phyloP scores from a whole-genome alignment of 306 rosid species.

The Sophora flavescens region DNA sequence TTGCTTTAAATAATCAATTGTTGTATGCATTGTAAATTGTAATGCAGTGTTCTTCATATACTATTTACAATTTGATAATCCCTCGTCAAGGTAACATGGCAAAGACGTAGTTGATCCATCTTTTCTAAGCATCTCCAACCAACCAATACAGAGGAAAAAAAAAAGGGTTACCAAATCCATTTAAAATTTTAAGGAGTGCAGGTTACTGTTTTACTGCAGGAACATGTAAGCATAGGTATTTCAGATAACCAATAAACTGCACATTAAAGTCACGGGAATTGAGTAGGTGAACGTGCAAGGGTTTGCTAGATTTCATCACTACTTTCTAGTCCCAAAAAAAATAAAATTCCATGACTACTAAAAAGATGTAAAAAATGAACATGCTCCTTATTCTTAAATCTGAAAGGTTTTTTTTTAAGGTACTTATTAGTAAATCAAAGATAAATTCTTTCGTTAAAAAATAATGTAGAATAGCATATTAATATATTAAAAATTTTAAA shows the following conservation, averaged over 20 bases:
- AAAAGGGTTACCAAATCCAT: conserved; percentile 1
- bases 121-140: conserved; percentile 9
- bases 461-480: no score
- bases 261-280: conserved; percentile 34
- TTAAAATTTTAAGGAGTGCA: background rate
- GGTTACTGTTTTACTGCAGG: background rate
- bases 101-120: background rate
- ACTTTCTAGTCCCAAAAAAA: background rate
- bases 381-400: background rate
- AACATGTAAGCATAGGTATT: conserved; percentile 29
- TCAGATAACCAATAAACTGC: conserved; percentile 15
- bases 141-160: background rate
- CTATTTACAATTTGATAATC: conserved; percentile 27
- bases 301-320: conserved; percentile 13
- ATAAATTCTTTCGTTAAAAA: no score
- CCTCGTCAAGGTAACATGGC: background rate
- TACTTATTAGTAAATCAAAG: no score
- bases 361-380: background rate
- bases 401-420: no score
- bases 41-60: background rate
- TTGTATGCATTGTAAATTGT: background rate
- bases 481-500: no score
- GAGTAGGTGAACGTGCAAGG: conserved; percentile 43
- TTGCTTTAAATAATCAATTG: background rate
- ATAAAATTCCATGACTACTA: background rate